These are phyloP conservation scores for Paramyrothecium sp. DNA, from an alignment of 2,329 filamentous ascomycete genomes.

Conservation along the genomic window DNA sequence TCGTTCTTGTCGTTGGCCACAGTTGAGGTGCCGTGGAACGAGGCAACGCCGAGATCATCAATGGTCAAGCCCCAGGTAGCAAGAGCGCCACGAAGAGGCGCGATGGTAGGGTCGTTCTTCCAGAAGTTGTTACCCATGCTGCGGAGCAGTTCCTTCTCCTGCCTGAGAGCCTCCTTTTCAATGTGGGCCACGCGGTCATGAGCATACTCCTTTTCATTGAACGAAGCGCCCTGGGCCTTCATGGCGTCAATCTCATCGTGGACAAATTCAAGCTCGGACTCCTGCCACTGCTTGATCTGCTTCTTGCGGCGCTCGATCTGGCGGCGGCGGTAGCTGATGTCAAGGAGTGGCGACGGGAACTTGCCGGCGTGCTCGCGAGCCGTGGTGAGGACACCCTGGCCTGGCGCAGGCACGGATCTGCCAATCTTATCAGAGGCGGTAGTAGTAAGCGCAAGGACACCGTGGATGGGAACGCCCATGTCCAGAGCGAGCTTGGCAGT, in stretches of 20 bases:
- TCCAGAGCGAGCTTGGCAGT: constrained; percentile 92
- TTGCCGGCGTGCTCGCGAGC: constrained; percentile 88
- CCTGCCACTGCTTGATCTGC: constrained; percentile 95
- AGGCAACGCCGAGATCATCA: constrained; percentile 91
- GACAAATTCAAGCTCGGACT: constrained; percentile 88
- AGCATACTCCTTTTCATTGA: constrained; percentile 82
- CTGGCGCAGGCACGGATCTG: constrained; percentile 92
- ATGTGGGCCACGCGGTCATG: constrained; percentile 84
- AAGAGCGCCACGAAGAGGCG: constrained; percentile 90
- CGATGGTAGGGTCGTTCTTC: constrained; percentile 92
- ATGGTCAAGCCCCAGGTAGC: constrained; percentile 98
- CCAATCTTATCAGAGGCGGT: constrained; percentile 99
- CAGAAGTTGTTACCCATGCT: constrained; percentile 98
- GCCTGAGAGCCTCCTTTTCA: constrained; percentile 78
- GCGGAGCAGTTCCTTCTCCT: constrained; percentile 89
- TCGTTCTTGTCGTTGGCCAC: constrained; percentile 99
- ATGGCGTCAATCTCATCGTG: constrained; percentile 91
- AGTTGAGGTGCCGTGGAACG: constrained; percentile 98
- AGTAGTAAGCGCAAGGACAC: constrained; percentile 87
- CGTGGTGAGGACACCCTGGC: constrained; percentile 93
- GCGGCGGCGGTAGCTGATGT: constrained; percentile 95
- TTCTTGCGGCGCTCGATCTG: constrained; percentile 92
- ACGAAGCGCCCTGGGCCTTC: constrained; percentile 71
- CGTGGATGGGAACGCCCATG: constrained; percentile 98
- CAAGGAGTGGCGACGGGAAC: constrained; percentile 91